phyloP scores from a whole-genome alignment of 2,329 filamentous ascomycete species.

The Scolecobasidium constrictum region DNA sequence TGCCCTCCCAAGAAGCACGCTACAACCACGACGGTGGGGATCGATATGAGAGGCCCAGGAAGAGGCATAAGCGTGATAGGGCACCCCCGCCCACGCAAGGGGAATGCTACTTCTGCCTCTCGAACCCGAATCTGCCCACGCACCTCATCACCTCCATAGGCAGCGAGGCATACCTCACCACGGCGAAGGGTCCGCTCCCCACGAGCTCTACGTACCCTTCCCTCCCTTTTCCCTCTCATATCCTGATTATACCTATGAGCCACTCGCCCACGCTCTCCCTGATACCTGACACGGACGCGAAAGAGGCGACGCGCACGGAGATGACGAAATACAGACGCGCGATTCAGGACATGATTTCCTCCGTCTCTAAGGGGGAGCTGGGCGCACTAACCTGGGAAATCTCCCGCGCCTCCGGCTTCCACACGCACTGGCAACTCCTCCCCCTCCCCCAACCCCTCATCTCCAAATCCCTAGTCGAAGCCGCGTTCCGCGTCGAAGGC shows the following conservation, averaged over 20 bases:
- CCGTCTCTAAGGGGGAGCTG: conserved; percentile 43
- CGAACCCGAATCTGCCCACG: conserved; percentile 69
- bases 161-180: conserved; percentile 78
- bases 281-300: conserved; percentile 49
- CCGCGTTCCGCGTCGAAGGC: conserved; percentile 78
- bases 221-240: conserved; percentile 69
- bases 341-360: conserved; percentile 65
- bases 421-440: conserved; percentile 89
- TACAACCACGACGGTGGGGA: conserved; percentile 17
- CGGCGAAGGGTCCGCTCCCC: conserved; percentile 80
- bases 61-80: conserved; percentile 29
- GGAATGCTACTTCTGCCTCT: conserved; percentile 91
- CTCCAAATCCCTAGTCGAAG: conserved; percentile 65
- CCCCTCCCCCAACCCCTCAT: conserved; percentile 62
- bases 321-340: conserved; percentile 73
- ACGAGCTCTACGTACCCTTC: conserved; percentile 59
- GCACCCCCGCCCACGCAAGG: conserved; percentile 42
- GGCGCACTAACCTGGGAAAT: conserved; percentile 91
- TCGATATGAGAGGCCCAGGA: conserved; percentile 26
- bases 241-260: conserved; percentile 80
- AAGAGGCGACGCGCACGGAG: conserved; percentile 55
- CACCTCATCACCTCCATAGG: conserved; percentile 89
- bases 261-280: conserved; percentile 66
- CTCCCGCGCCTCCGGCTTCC: conserved; percentile 67
- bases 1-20: conserved; percentile 19